phyloP scores from a whole-genome alignment of 306 rosid species.

The Vicia sativa region DNA sequence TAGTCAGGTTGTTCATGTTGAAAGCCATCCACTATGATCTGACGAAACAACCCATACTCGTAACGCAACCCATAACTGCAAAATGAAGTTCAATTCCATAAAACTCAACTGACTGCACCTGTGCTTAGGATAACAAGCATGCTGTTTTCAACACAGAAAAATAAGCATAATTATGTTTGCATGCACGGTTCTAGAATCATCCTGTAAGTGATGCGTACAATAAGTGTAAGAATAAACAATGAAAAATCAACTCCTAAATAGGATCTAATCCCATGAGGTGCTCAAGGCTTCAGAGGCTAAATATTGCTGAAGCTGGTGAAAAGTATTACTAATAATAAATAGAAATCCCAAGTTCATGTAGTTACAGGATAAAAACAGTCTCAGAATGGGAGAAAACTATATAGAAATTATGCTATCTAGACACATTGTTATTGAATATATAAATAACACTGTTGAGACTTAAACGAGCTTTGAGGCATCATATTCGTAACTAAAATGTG shows the following conservation, averaged over 20 bases:
- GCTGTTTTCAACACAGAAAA: slow-evolving; percentile 34
- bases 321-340: slow-evolving; percentile 1
- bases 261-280: slow-evolving; percentile 21
- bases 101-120: slow-evolving; percentile 20
- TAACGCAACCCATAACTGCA: slow-evolving; percentile 73
- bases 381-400: slow-evolving; percentile 6
- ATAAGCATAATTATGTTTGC: slow-evolving; percentile 27
- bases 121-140: slow-evolving; percentile 25
- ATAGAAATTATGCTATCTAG: slow-evolving; percentile 28
- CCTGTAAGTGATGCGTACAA: background rate
- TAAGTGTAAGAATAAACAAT: slow-evolving; percentile 18
- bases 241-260: slow-evolving; percentile 22
- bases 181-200: slow-evolving; percentile 24
- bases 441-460: slow-evolving; percentile 19
- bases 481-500: slow-evolving; percentile 21
- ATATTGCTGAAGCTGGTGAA: slow-evolving; percentile 28
- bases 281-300: slow-evolving; percentile 25
- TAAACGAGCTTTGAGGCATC: slow-evolving; percentile 17
- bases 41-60: slow-evolving; percentile 74
- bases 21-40: slow-evolving; percentile 69
- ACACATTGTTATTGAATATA: slow-evolving; percentile 13
- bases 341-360: slow-evolving; percentile 27
- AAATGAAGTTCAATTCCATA: slow-evolving; percentile 37
- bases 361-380: slow-evolving; percentile 21
- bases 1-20: slow-evolving; percentile 81